Conservation (phyloP, 805 yeast species). For the Starmerella apis region DNA sequence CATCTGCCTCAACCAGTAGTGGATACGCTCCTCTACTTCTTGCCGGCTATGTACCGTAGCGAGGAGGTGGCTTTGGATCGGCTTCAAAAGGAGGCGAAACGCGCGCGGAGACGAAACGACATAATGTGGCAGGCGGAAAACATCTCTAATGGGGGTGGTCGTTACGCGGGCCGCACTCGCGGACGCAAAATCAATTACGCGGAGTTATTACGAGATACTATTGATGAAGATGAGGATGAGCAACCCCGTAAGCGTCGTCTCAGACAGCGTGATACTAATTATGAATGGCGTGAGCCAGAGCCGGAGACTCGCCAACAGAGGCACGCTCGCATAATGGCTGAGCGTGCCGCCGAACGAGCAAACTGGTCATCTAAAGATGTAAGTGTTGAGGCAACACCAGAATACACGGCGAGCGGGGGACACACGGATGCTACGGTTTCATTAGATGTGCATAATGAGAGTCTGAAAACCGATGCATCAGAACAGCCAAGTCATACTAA, state of each 20-base stretch:
- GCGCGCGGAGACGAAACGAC: conserved; percentile 19
- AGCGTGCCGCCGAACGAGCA: conserved; percentile 17
- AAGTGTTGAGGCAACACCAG: background rate
- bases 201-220: conserved; percentile 12
- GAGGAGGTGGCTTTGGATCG: conserved; percentile 21
- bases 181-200: conserved; percentile 18
- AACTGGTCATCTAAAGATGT: background rate
- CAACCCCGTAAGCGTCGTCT: conserved; percentile 12
- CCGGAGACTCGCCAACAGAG: conserved; percentile 23
- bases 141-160: conserved; percentile 28
- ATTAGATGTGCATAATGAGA: background rate
- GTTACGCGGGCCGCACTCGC: conserved; percentile 19
- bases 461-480: background rate
- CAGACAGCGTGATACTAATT: conserved; percentile 15
- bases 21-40: conserved; percentile 20
- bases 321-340: conserved; percentile 21
- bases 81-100: conserved; percentile 19
- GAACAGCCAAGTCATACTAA: no score
- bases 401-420: background rate
- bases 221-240: conserved; percentile 11
- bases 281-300: conserved; percentile 20
- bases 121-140: conserved; percentile 21
- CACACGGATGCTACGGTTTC: no score
- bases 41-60: conserved; percentile 18
- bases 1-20: conserved; percentile 21